Percentiles rank a stretch among this genome's conserved stretches.
Conservation (phyloP, 352 stramenopile species). For the Aphanomyces euteiches region DNA sequence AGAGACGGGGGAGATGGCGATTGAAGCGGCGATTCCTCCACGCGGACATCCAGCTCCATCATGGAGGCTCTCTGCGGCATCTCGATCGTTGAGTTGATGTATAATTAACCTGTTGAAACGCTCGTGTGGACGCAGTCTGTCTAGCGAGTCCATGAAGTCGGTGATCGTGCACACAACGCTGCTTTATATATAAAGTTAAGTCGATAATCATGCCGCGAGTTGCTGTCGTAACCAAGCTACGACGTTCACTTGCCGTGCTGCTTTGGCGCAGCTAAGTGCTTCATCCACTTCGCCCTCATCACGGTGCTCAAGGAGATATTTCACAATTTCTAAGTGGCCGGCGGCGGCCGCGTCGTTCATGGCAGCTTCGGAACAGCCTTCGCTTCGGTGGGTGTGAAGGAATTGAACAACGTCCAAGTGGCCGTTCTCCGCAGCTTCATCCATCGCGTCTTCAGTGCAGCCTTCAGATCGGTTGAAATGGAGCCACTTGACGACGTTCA, state of each 20-base stretch:
- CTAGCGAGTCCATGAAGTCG: no score
- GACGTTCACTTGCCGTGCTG: background rate
- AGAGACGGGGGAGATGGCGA: background rate
- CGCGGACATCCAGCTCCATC: background rate
- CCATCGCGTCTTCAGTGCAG: slow-evolving; percentile 40
- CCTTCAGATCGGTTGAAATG: slow-evolving; percentile 36
- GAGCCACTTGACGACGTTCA: slow-evolving; percentile 31
- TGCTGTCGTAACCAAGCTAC: background rate
- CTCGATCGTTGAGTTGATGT: no score
- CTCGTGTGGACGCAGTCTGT: no score
- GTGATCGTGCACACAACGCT: no score
- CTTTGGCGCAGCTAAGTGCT: background rate
- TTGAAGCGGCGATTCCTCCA: background rate
- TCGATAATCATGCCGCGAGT: background rate
- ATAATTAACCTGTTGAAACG: no score
- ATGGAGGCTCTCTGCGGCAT: no score
- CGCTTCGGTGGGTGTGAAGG: slow-evolving; percentile 33
- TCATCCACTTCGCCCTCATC: slow-evolving; percentile 10
- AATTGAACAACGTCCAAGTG: slow-evolving; percentile 39
- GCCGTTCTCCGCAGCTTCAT: slow-evolving; percentile 37
- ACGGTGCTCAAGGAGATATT: slow-evolving; percentile 28
- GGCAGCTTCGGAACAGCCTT: slow-evolving; percentile 35
- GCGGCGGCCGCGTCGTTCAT: slow-evolving; percentile 36
- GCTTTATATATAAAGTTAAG: no score
- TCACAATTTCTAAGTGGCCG: slow-evolving; percentile 35